Evolutionary conservation across 768 basidiomycete species (phyloP).

Genomic region (Melanogaster broomeanus): DNA sequence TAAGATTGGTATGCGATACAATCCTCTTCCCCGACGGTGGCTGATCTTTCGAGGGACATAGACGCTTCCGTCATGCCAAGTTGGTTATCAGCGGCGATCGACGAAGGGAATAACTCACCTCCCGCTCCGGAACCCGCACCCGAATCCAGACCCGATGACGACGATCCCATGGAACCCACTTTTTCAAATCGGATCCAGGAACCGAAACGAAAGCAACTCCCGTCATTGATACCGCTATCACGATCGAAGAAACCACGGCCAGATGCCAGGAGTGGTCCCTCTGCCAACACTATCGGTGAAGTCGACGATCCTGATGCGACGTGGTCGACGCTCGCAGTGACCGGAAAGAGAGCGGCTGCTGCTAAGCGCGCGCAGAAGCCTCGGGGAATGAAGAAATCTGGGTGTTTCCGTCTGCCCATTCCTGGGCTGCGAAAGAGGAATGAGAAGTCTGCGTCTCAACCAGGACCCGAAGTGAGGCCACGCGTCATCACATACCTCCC

Average conservation of each 20-base stretch:
- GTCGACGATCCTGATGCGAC: constrained; percentile 20
- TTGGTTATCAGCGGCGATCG: constrained; percentile 8
- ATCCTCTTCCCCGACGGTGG: neutral
- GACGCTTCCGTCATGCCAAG: neutral
- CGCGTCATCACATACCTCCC: constrained; percentile 33
- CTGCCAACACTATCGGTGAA: constrained; percentile 21
- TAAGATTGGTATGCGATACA: neutral
- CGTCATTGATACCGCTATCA: constrained; percentile 1
- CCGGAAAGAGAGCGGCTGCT: neutral
- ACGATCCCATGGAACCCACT: neutral
- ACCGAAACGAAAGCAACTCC: constrained; percentile 2
- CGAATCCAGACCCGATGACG: neutral
- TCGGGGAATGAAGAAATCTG: constrained; percentile 16
- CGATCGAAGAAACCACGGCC: constrained; percentile 1
- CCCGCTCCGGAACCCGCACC: neutral
- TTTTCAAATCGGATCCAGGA: constrained; percentile 11
- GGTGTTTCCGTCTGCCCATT: constrained; percentile 22
- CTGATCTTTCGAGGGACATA: neutral
- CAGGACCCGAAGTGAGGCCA: neutral
- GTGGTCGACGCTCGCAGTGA: constrained; percentile 5
- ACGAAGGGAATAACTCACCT: neutral
- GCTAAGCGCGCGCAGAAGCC: neutral
- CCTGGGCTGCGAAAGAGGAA: neutral
- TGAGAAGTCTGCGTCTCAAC: neutral
- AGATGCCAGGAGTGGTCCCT: neutral